Percentiles rank a stretch among this genome's conserved stretches.
Evolutionary conservation across 139 green algal species (phyloP).

Genomic region (Chlorella sp.): DNA sequence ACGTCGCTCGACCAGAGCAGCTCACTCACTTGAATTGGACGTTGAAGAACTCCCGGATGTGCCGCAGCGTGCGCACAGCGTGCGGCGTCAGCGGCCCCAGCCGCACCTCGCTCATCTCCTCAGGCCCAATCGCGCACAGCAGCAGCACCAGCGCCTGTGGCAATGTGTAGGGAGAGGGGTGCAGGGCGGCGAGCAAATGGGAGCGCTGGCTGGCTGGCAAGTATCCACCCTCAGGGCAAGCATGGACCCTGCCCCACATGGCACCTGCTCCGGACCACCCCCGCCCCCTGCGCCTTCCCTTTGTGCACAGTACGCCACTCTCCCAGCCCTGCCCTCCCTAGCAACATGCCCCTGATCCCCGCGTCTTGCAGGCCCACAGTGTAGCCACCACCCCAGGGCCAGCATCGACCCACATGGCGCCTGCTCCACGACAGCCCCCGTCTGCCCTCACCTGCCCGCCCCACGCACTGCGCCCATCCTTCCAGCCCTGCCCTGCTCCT

Average conservation of each 20-base stretch:
- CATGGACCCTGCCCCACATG: no score
- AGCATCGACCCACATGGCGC: no score
- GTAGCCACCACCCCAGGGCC: not conserved
- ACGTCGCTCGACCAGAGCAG: no score
- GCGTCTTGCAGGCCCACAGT: no score
- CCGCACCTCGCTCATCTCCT: constrained; percentile 85
- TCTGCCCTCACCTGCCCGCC: no score
- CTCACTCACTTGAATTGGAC: constrained; percentile 79
- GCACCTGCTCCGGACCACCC: not conserved
- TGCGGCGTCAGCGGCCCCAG: constrained; percentile 91
- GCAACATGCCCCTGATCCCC: not conserved
- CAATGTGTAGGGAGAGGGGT: not conserved
- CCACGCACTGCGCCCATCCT: no score
- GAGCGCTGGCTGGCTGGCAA: no score
- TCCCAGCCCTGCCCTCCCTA: not conserved
- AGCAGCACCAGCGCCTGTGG: constrained; percentile 83
- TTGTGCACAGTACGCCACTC: no score
- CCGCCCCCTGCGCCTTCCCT: no score
- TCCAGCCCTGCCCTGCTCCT: not conserved
- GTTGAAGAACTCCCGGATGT: constrained; percentile 90
- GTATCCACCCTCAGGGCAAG: no score
- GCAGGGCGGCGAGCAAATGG: no score
- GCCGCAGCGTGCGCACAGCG: constrained; percentile 85
- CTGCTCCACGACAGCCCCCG: no score
- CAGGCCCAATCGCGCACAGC: constrained; percentile 88